Evolutionary conservation across 1,284 basidiomycete genomes (phyloP), one percentile per base, ranked within the genome.

Genomic region (Ceratobasidium sp.): DNA sequence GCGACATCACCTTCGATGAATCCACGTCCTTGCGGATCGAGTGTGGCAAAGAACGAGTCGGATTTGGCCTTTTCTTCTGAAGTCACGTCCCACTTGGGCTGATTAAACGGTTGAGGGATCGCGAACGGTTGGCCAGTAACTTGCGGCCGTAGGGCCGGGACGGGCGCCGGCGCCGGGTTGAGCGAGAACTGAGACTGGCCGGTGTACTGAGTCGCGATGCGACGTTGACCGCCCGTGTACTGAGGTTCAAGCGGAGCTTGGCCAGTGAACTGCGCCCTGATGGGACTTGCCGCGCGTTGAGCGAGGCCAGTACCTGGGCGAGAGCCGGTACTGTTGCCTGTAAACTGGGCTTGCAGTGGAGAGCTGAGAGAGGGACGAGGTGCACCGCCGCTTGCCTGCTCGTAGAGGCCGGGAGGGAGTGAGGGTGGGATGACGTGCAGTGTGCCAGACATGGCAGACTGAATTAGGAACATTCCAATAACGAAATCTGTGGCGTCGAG

Each of bases 391-490:
- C 87, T 86, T 1, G 94, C 95, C 81, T 92, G 92, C 80, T 98
- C 96, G 82, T 98, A 98, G n/a, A 97, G 83, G 65, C 91, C 93
- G 0, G 94, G 91, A n/a, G 97, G 96, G 17, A 99, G 88, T 0
- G 88, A 85, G 1, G 90, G 83, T 11, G 98, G 98, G 61, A 99
- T 88, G 65, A 87, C 88, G 57, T 91, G 85, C 76, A 96, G 86
- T 71, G 92, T 88, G 71, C 91, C 90, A 66, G 92, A 91, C 97
- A 99, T 99, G 66, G 90, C 88, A 56, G 90, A 92, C 84, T 98
- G 97, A 80, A 99, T 97, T 82, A 97, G 89, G 83, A 94, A 95
- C 98, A 99, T 98, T 69, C 95, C 98, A 81, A 99, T 91, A 79
- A 94, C 93, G 82, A 99, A 99, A 84, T 99, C 98, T 57, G 93